Conservation (phyloP, 2,329 filamentous ascomycete species). For the Fusarium avenaceum region DNA sequence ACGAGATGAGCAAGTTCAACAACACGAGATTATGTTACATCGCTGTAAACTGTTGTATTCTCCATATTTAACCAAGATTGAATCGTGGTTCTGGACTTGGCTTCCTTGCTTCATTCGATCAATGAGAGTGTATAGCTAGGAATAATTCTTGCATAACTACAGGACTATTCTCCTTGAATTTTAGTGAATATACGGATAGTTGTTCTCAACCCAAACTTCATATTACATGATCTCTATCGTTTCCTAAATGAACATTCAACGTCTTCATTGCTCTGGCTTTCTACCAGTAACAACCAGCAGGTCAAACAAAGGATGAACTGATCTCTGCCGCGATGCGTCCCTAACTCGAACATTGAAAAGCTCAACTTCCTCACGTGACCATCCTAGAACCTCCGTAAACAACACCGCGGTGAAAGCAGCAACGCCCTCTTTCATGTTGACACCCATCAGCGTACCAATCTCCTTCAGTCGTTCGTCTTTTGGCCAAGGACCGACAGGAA, state of each 20-base stretch:
- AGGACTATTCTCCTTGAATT: background rate
- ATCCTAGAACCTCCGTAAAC: conserved; percentile 56
- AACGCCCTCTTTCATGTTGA: conserved; percentile 55
- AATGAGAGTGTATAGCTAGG: background rate
- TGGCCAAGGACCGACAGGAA: conserved; percentile 57
- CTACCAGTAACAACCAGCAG: conserved; percentile 50
- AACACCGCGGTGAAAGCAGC: conserved; percentile 56
- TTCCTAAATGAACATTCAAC: no score
- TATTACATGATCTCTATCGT: no score
- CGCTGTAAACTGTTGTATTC: background rate
- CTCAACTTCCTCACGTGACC: conserved; percentile 61
- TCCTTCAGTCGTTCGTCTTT: conserved; percentile 47
- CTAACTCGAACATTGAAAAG: conserved; percentile 49
- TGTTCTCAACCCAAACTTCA: no score
- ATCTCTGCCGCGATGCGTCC: conserved; percentile 43
- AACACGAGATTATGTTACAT: background rate
- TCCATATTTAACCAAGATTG: background rate
- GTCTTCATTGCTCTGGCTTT: conserved; percentile 37
- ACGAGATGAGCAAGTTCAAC: background rate
- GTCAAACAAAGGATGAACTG: conserved; percentile 52
- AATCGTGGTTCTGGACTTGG: background rate
- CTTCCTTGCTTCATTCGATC: background rate
- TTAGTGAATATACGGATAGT: background rate
- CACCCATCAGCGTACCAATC: conserved; percentile 55
- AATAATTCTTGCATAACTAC: background rate